Evolutionary conservation across 2,329 filamentous ascomycete species (phyloP), one percentile per base, ranked within the genome.

Genomic region (Exophiala dermatitidis): DNA sequence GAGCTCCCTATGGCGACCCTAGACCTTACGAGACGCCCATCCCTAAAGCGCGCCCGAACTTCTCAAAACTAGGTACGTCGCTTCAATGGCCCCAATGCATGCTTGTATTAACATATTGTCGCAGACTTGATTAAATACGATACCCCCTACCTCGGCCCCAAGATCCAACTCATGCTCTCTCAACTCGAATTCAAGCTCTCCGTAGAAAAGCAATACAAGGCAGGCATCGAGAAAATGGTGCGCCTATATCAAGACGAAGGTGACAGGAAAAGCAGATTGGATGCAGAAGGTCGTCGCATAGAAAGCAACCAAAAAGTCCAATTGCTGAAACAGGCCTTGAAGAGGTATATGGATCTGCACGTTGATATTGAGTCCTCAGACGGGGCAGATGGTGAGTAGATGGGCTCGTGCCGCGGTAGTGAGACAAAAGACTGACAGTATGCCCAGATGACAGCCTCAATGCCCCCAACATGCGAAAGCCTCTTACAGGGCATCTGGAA

Each of bases 261-360:
- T 31, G 93, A 98, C 68, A 84, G 90, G 63, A 96, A 95, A 77
- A 97, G 91, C 74, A 88, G 86, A 69, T 84, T 87, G 53, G 93
- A 98, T 70, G 93, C 93, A 40, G 90, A 95, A 64, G 88, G 85
- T 46, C 83, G 89, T 66, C 82, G 87, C 53, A 85, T 95, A 57
- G 93, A 98, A 73, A 97, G 91, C 73, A 95, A 90, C 69, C 91
- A 97, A 71, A 98, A 98, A 75, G 96, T 98, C 46, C 84, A 95
- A 64, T 79, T 98, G 59, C 76, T 98, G 61, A 95, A 94, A 73
- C 90, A 97, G 74, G 90, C 93, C 46, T 77, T 98, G 67, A 95
- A 95, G 73, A 80, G 91, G 79, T 98, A 98, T 65, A 91, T 96
- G 69, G 93, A 97, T 71, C 79, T 98, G 50, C 91, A 98, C 66